Evolutionary conservation across 352 stramenopile genomes (phyloP).

Genomic region (Phytopythium montanum): DNA sequence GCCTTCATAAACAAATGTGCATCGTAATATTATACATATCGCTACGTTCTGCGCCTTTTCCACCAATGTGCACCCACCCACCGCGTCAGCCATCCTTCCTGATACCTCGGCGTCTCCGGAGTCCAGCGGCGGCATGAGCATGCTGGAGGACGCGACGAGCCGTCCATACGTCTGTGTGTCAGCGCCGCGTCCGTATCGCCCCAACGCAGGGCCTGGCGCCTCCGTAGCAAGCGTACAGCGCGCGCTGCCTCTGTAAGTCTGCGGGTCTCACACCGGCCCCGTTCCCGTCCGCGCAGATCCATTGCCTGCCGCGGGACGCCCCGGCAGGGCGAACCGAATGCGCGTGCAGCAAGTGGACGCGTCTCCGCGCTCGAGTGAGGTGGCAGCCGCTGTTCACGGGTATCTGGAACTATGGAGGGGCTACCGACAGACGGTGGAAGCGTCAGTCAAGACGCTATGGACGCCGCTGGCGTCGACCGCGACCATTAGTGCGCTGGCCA

Average conservation of each 20-base stretch:
- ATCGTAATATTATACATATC: too few relatives aligned
- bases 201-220: neutral
- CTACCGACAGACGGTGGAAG: too few relatives aligned
- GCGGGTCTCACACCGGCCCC: neutral
- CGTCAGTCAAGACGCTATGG: too few relatives aligned
- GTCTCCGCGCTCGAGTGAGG: slow-evolving; percentile 8
- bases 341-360: slow-evolving; percentile 11
- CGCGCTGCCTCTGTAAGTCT: neutral
- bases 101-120: neutral
- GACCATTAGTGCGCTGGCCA: too few relatives aligned
- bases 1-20: too few relatives aligned
- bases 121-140: slow-evolving; percentile 19
- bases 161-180: slow-evolving; percentile 8
- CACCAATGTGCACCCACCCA: too few relatives aligned
- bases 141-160: slow-evolving; percentile 28
- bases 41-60: too few relatives aligned
- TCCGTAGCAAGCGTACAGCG: neutral
- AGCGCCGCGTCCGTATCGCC: neutral
- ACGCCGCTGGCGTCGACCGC: too few relatives aligned
- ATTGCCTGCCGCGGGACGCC: slow-evolving; percentile 12
- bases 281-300: slow-evolving; percentile 12
- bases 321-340: slow-evolving; percentile 2
- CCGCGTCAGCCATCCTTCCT: too few relatives aligned
- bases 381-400: neutral
- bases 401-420: too few relatives aligned